Base-by-base conservation (phyloP, 2,329 filamentous ascomycete species). In the Arthrobotrys iridis region DNA sequence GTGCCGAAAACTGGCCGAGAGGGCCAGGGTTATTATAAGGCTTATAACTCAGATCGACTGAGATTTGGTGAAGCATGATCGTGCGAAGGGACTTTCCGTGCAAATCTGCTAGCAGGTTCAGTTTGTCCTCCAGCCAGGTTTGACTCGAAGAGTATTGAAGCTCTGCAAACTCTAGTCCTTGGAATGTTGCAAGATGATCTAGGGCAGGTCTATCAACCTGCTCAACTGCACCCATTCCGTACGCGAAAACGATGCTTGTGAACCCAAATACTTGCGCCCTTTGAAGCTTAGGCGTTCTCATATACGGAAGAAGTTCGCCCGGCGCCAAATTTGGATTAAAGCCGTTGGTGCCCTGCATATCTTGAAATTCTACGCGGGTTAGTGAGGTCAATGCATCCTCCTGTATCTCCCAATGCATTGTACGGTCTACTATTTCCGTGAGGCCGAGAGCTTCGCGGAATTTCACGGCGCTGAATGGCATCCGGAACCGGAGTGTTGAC, bases 201-300 rank as follows among this genome's bases (percentile, higher is more conserved):
- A 55, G 10, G 10, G 13, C 43, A 3, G 22, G 11, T n/a, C 18
- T 28, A n/a, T 20, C 10, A 2, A 6, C 3, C 6, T 2, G 35
- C 13, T 55, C 62, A 4, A 24, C 18, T 18, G 22, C 20, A 13
- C 18, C 11, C 22, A 15, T 11, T 1, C 10, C 7, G n/a, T 20
- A 62, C 10, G 10, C 8, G 15, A 48, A 22, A 1, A 1, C 5
- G 8, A n/a, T 22, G 28, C 3, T 15, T 8, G 35, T 1, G 4
- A n/a, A n/a, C 3, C 63, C 46, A 7, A 62, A 57, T 8, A 75
- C 2, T 11, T 57, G 63, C 7, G 26, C 30, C 11, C 41, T 37
- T 28, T 75, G 68, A n/a, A 75, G n/a, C 6, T 64, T 13, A 0
- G 63, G 63, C 0, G 71, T 68, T 10, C 30, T 24, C 15, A 67